Evolutionary conservation across 345 rosid genomes (phyloP), one percentile per base, ranked within the genome.

Genomic region (Gossypium sturtianum): DNA sequence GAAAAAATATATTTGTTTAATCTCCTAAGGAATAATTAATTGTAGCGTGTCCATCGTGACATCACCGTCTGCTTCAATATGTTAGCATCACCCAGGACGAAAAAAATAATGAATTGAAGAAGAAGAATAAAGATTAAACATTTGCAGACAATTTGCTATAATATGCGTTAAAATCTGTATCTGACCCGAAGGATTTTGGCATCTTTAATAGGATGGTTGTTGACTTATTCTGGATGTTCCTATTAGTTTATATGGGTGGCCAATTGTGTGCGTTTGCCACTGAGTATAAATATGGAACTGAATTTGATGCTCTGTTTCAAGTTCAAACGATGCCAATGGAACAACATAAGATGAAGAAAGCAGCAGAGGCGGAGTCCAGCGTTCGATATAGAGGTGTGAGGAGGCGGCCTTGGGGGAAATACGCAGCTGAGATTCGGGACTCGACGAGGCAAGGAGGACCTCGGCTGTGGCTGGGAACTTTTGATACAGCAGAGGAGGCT

Each of bases 401-500:
- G 56, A 74, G 84, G 79, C 82, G 97, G 51, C 97, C 96, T 0
- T 93, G 97, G 97, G 97, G 97, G 0, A 91, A 90, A 71, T 91
- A 76, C 59, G 96, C 94, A 27, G 93, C 91, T 2, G 96, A 93
- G 87, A 93, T 93, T 75, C 89, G 94, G 9, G 97, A 93, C 77
- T 91, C 98, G 0, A 76, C 81, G 10, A 81, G 86, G 67, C 90
- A 73, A 2, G 95, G 97, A 34, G 94, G 93, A 41, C 89, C 83
- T 0, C 86, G 95, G 23, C n/a, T 91, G 74, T 93, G 97, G 98
- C 89, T 90, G 0, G 98, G 98, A n/a, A 91, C 98, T 19, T 93
- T 93, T 66, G 76, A 74, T 76, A 93, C 96, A 0, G 91, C 93
- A 0, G 97, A 88, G 64, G 97, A 85, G 48, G 98, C 97, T 0